Base-by-base conservation (phyloP, 805 yeast genomes). In the Naumovozyma castellii region DNA sequence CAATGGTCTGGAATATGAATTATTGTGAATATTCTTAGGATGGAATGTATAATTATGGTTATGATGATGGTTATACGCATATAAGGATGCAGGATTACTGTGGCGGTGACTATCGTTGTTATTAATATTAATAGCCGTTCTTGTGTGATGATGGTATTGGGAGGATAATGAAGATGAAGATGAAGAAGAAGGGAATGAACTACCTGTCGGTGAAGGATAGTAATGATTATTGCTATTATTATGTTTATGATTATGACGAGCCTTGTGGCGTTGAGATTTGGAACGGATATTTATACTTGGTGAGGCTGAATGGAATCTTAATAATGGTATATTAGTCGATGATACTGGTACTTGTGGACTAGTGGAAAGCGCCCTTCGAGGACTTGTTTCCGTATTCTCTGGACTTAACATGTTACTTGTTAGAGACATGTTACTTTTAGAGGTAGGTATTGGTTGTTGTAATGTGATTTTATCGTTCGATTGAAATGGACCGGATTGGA, bases 1-100 rank as follows among this genome's bases (percentile, higher is more conserved):
- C n/a, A 49, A 34, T 32, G 41, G 42, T 34, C 41, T 29, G 13
- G 14, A 29, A 29, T 29, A 12, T 29, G 5, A 14, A 29, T 12
- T n/a, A 12, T 29, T 9, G 32, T 29, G 32, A 13, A 8, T 9
- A 29, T 29, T 29, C 8, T 29, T 9, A 9, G 14, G 15, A 29
- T 29, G 32, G 15, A n/a, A 29, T 9, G 13, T 5, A 29, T 29
- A 29, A 5, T 9, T 12, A 29, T 29, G 32, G 13, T 29, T 5
- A 29, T 29, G 13, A 29, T 13, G 32, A 29, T 29, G 32, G 14
- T 22, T 22, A 22, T 22, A 22, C 8, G 32, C 15, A 29, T 29
- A 22, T 22, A 22, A 6, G 10, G 27, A 22, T 22, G 27, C 27
- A 6, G 27, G 9, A 22, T 22, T 22, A 22, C 10, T 22, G 27